Evolutionary conservation across 2,329 filamentous ascomycete species (phyloP), one percentile per base, ranked within the genome.

Genomic region (Hypoxylon sp.): DNA sequence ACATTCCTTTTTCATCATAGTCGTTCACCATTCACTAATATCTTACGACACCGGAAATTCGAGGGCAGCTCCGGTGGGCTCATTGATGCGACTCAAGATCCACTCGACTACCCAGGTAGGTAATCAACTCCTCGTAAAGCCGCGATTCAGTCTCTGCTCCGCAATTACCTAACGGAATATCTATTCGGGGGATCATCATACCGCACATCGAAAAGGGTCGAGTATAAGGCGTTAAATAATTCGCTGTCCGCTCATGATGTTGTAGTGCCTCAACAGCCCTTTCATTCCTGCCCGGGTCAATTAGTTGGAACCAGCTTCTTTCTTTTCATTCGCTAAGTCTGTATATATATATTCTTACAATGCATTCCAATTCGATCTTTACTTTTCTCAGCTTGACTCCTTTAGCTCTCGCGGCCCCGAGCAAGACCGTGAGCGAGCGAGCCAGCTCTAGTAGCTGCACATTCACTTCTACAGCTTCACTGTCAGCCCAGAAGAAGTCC

Each of bases 381-480:
- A 17, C 51, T 1, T 13, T 66, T 48, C 60, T 67, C 10, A 37
- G 46, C 48, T 48, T 39, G 24, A 26, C 50, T 33, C 37, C 60
- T 17, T 47, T 65, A 10, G 61, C 54, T 53, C 35, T 54, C 24
- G 66, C 66, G 6, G 57, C 35, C 33, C 66, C 66, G 14, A 58
- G 55, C 61, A 46, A 50, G n/a, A 50, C 48, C 29, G 11, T 68
- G 6, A 29, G 39, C 22, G 19, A 35, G 44, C 52, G 57, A 11
- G 57, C 60, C 3, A 53, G 46, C 29, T 44, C 37, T n/a, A 48
- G 46, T n/a, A 29, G 11, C 50, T 68, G 66, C n/a, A 68, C 66
- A 4, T 68, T 65, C 10, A 68, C 66, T n/a, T 61, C 66, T 1
- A 31, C 42, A 1, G 19, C 42, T 4, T 33, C 55, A 3, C 3